Evolutionary conservation across 1,284 basidiomycete genomes (phyloP).

Genomic region (Veloporphyrellus conicus): DNA sequence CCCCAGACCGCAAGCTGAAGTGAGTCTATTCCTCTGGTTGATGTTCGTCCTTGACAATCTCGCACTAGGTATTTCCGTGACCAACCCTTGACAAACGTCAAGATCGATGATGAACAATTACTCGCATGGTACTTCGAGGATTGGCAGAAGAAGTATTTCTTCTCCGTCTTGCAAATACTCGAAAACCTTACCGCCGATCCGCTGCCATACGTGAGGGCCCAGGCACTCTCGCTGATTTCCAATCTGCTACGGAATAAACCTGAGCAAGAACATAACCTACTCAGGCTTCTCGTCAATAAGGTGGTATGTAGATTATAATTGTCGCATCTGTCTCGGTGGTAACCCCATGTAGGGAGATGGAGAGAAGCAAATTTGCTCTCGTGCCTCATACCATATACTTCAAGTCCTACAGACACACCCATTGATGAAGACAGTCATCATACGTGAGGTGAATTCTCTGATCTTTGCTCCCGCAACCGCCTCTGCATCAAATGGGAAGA

Average conservation of each 20-base stretch:
- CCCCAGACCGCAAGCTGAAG: conserved; percentile 77
- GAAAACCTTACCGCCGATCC: conserved; percentile 88
- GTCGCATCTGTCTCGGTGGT: background rate
- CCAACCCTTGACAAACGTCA: conserved; percentile 71
- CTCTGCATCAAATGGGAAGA: conserved; percentile 29
- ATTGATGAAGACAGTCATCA: conserved; percentile 88
- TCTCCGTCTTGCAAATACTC: conserved; percentile 84
- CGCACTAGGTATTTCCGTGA: conserved; percentile 81
- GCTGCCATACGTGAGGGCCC: conserved; percentile 83
- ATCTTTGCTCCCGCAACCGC: conserved; percentile 48
- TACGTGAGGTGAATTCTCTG: conserved; percentile 81
- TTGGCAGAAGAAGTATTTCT: conserved; percentile 97
- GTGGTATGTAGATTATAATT: conserved; percentile 50
- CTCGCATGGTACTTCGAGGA: conserved; percentile 93
- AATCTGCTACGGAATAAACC: conserved; percentile 85
- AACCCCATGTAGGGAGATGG: conserved; percentile 68
- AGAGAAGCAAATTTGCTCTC: conserved; percentile 84
- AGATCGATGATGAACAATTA: conserved; percentile 71
- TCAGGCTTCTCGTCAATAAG: conserved; percentile 92
- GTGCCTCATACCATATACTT: conserved; percentile 85
- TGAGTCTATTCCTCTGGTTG: conserved; percentile 37
- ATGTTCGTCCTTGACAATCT: background rate
- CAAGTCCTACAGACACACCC: conserved; percentile 90
- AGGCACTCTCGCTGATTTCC: conserved; percentile 71
- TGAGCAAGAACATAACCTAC: conserved; percentile 96